Evolutionary conservation across 768 basidiomycete genomes (phyloP).

Genomic region (Asterophora lycoperdoides): DNA sequence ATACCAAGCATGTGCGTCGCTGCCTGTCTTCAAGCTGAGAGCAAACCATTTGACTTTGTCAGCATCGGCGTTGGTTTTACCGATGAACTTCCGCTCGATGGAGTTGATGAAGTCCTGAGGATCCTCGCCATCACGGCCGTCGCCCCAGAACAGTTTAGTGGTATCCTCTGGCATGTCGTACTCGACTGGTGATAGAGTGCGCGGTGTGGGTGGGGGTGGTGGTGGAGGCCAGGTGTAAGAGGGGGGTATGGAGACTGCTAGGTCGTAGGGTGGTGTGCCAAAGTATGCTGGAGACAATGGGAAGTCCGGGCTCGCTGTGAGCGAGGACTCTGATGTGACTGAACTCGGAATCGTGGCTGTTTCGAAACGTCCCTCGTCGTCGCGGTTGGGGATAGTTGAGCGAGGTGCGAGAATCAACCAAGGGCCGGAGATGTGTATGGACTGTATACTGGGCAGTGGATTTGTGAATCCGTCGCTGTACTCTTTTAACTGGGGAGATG

Average conservation of each 20-base stretch:
- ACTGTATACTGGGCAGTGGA: background rate
- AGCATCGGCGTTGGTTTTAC: conserved; percentile 1
- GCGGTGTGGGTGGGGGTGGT: too few species aligned
- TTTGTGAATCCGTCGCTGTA: background rate
- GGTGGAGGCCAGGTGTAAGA: background rate
- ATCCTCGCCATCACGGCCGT: conserved; percentile 7
- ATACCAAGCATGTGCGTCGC: conserved; percentile 14
- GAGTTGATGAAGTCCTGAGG: conserved; percentile 21
- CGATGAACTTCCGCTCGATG: conserved; percentile 7
- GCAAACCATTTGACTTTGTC: conserved; percentile 9
- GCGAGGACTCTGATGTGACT: background rate
- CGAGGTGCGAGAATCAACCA: background rate
- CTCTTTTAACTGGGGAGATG: background rate
- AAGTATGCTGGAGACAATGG: background rate
- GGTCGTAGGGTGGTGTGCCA: background rate
- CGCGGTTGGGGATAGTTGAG: background rate
- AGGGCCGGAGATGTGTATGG: background rate
- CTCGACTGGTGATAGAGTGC: too few species aligned
- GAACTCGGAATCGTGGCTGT: background rate
- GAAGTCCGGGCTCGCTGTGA: background rate
- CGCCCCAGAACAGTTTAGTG: too few species aligned
- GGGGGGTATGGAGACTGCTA: background rate
- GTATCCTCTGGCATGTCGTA: too few species aligned
- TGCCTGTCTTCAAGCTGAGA: conserved; percentile 9
- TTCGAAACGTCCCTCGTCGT: background rate